Percentiles rank a stretch among this genome's conserved stretches.
These are phyloP conservation scores for Thalassiosira hispida DNA, from an alignment of 352 stramenopile species.

Conservation along the genomic window DNA sequence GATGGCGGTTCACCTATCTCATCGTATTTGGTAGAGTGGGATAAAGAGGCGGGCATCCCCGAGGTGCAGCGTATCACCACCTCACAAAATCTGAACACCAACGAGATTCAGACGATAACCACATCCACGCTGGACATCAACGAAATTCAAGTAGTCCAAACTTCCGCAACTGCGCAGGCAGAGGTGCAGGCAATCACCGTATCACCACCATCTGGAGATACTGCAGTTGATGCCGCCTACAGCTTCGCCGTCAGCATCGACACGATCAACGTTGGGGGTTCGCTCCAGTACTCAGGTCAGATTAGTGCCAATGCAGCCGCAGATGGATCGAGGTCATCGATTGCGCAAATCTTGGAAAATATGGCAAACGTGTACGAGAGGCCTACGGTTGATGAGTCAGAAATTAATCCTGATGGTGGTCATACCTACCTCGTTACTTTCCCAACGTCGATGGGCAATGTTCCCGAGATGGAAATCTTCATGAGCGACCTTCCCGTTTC, in stretches of 20 bases:
- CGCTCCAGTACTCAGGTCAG: conserved; percentile 90
- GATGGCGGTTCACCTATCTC: conserved; percentile 86
- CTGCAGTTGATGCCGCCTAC: conserved; percentile 80
- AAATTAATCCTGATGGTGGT: conserved; percentile 70
- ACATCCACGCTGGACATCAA: conserved; percentile 88
- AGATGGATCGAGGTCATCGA: conserved; percentile 54
- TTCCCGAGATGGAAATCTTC: conserved; percentile 79
- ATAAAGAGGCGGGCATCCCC: conserved; percentile 88
- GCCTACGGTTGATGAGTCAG: conserved; percentile 47
- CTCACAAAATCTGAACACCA: conserved; percentile 88
- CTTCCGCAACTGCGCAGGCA: conserved; percentile 75
- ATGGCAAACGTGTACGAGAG: conserved; percentile 65
- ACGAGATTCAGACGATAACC: conserved; percentile 93
- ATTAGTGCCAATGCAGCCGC: conserved; percentile 83
- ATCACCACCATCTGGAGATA: conserved; percentile 84
- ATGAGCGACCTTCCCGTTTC: conserved; percentile 66
- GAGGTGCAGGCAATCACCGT: conserved; percentile 88
- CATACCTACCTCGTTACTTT: conserved; percentile 86
- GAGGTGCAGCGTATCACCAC: conserved; percentile 90
- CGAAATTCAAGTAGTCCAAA: conserved; percentile 90
- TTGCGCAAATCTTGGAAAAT: conserved; percentile 76
- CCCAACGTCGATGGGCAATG: conserved; percentile 79
- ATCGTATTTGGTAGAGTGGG: conserved; percentile 86
- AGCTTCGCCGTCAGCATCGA: conserved; percentile 92
- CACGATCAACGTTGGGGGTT: conserved; percentile 88